These are phyloP conservation scores for Fusarium luffae DNA, from an alignment of 2,329 filamentous ascomycete species.

Conservation along the genomic window DNA sequence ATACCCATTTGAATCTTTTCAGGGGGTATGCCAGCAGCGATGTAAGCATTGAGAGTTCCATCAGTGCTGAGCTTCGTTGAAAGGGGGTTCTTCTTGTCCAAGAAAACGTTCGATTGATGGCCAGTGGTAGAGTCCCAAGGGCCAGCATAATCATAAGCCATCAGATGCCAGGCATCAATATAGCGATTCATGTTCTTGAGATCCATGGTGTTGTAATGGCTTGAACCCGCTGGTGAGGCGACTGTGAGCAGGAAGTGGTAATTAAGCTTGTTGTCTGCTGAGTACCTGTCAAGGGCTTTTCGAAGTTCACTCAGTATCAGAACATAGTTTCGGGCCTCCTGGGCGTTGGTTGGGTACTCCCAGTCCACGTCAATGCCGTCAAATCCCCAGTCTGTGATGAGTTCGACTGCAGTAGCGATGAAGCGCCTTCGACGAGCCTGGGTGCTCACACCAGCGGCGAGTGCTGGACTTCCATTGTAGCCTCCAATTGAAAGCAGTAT, in stretches of 20 bases:
- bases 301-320: slow-evolving; percentile 40
- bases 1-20: slow-evolving; percentile 79
- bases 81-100: slow-evolving; percentile 59
- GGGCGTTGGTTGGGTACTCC: slow-evolving; percentile 60
- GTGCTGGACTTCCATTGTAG: slow-evolving; percentile 73
- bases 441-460: slow-evolving; percentile 68
- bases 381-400: slow-evolving; percentile 75
- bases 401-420: slow-evolving; percentile 72
- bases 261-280: slow-evolving; percentile 52
- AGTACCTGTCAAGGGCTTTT: slow-evolving; percentile 57
- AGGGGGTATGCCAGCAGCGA: slow-evolving; percentile 65
- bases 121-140: slow-evolving; percentile 71
- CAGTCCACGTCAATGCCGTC: slow-evolving; percentile 69
- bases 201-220: slow-evolving; percentile 63
- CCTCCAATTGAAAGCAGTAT: slow-evolving; percentile 67
- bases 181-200: slow-evolving; percentile 65
- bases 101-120: slow-evolving; percentile 77
- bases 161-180: slow-evolving; percentile 69
- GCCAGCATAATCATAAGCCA: slow-evolving; percentile 79
- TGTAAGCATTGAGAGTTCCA: slow-evolving; percentile 66
- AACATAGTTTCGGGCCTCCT: slow-evolving; percentile 51
- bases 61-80: slow-evolving; percentile 77
- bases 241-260: slow-evolving; percentile 65
- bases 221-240: slow-evolving; percentile 60
- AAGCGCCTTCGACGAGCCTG: slow-evolving; percentile 71